Conservation (phyloP, 805 yeast genomes). For the Kuraishia cidri region DNA sequence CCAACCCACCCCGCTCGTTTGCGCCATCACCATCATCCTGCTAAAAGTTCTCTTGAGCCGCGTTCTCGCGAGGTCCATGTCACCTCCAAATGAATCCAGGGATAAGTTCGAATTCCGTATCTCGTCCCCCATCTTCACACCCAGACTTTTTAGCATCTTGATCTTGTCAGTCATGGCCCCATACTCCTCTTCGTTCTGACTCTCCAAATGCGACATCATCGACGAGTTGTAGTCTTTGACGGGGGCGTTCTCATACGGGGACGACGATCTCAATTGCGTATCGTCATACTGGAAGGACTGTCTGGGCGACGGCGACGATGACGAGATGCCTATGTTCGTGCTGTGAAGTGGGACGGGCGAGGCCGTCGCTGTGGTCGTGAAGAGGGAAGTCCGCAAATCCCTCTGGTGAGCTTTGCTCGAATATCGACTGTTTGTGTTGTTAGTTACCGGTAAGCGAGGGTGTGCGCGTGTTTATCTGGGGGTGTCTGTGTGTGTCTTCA, state of each 20-base stretch:
- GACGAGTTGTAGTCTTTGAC: conserved; percentile 37
- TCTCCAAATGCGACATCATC: conserved; percentile 49
- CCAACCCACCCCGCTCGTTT: conserved; percentile 54
- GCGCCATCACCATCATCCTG: conserved; percentile 56
- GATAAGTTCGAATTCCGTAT: conserved; percentile 27
- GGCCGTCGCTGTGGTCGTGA: conserved; percentile 9
- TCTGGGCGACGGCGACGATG: too few relatives aligned
- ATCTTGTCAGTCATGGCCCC: conserved; percentile 46
- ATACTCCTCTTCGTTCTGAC: conserved; percentile 56
- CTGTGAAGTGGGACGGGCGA: conserved; percentile 3
- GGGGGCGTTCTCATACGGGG: conserved; percentile 28
- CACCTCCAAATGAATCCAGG: conserved; percentile 15
- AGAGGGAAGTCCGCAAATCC: conserved; percentile 17
- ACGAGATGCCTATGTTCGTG: too few relatives aligned
- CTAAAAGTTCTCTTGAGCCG: conserved; percentile 43
- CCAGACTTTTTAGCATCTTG: conserved; percentile 42
- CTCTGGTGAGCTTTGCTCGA: conserved; percentile 20
- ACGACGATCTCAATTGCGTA: conserved; percentile 17
- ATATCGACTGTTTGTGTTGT: conserved; percentile 12
- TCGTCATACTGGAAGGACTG: neutral
- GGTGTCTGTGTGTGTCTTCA: too few relatives aligned
- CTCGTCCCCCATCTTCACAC: conserved; percentile 56
- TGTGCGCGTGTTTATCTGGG: too few relatives aligned
- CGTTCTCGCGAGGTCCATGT: conserved; percentile 22
- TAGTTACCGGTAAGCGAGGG: too few relatives aligned